phyloP scores from a whole-genome alignment of 225 moss, liverwort and hornwort genomes.

The Bryum argenteum region DNA sequence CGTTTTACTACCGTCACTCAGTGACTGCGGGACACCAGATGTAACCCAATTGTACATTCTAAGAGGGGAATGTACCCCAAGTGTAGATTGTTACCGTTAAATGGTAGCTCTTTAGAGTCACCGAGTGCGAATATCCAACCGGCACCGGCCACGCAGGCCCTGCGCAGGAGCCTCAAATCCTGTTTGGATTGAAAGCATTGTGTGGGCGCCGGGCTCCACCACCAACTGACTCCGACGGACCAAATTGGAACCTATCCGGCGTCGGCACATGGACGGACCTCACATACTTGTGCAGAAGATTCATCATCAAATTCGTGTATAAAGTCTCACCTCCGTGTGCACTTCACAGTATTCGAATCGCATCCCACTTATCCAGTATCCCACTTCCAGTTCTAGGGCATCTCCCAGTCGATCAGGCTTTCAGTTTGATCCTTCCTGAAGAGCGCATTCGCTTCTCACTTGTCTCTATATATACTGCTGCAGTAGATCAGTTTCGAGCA shows the following conservation, averaged over 20 bases:
- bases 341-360: slow-evolving; percentile 24
- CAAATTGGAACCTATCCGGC: background rate
- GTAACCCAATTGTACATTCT: no score
- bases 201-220: slow-evolving; percentile 31
- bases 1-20: slow-evolving; percentile 6
- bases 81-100: background rate
- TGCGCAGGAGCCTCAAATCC: background rate
- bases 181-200: background rate
- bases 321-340: slow-evolving; percentile 6
- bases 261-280: background rate
- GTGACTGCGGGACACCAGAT: background rate
- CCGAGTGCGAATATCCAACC: background rate
- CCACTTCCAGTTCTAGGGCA: background rate
- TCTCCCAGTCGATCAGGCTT: background rate
- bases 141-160: slow-evolving; percentile 3
- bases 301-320: slow-evolving; percentile 4
- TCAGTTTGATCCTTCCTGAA: background rate
- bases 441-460: background rate
- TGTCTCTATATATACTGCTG: background rate
- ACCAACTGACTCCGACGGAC: slow-evolving; percentile 27
- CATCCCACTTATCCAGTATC: background rate
- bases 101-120: background rate
- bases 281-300: background rate
- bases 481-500: background rate
- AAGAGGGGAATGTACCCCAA: no score